Conservation (phyloP, 176 grass and related monocot genomes). For the Puccinellia tenuiflora region DNA sequence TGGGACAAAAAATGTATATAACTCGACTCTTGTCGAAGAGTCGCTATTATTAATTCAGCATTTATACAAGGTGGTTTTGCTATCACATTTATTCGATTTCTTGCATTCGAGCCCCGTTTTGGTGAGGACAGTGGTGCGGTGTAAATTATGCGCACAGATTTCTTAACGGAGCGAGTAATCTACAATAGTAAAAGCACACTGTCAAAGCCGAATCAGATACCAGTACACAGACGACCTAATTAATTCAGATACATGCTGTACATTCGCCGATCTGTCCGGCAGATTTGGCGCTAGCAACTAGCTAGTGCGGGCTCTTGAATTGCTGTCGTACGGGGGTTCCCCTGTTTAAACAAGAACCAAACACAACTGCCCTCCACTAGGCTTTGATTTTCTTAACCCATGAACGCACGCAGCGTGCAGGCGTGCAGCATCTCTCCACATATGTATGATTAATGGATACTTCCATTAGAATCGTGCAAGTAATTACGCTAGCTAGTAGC, state of each 20-base stretch:
- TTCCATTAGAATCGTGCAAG: background rate
- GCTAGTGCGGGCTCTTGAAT: background rate
- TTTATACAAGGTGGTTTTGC: too few relatives aligned
- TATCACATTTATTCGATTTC: background rate
- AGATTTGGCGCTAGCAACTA: constrained; percentile 35
- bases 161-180: background rate
- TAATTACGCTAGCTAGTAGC: background rate
- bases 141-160: background rate
- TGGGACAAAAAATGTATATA: too few relatives aligned
- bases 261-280: constrained; percentile 28
- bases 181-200: background rate
- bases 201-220: constrained; percentile 9
- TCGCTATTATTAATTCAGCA: too few relatives aligned
- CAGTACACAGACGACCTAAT: background rate
- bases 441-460: background rate
- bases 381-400: background rate
- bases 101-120: background rate
- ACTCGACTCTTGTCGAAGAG: too few relatives aligned
- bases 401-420: background rate
- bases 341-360: background rate
- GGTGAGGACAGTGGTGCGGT: background rate
- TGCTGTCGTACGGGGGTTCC: constrained; percentile 2
- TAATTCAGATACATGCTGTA: background rate
- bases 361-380: constrained; percentile 4
- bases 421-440: constrained; percentile 12